Evolutionary conservation across 768 basidiomycete species (phyloP), one percentile per base, ranked within the genome.

Genomic region (Sporobolomyces pararoseus): DNA sequence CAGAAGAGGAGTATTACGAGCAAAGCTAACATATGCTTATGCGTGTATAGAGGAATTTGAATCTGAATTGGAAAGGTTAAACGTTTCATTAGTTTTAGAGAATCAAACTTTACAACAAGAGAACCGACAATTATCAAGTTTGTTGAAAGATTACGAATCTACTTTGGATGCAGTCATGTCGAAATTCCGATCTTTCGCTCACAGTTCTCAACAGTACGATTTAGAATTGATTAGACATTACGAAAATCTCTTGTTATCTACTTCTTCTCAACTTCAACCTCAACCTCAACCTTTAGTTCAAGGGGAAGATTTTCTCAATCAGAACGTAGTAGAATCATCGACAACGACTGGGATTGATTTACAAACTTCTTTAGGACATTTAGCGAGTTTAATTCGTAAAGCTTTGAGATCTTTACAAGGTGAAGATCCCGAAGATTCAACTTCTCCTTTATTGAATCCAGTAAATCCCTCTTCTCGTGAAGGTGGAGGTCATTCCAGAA

Each of bases 151-250:
- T 79, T 95, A 98, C 78, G 94, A 98, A 79, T 83, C 83, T 63
- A 96, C 94, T 4, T 84, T 99, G 83, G 94, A 97, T 76, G 93
- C 87, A 34, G 90, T 98, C 78, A 98, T 99, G 96, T 81, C 86
- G 60, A 97, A 97, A 80, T 97, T 98, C 79, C 85, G 94, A 68
- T 88, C 87, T 67, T 89, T 97, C 77, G 87, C 91, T 17, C 81
- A 89, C 71, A 90, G 93, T n/a, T 89, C 92, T 0, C 90, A 93
- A 77, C 88, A 89, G 71, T 91, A 97, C 77, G 91, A 96, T 76
- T 83, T 88, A 14, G 89, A 88, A 0, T 81, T 97, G 19, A 89
- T 89, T 59, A 86, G 88, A 58, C 93, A 98, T 78, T 98, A 98
- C 79, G 93, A 97, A 77, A 81, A 83, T 16, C 84, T 97, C 14